phyloP scores from a whole-genome alignment of 345 rosid genomes.

The Rhodamnia rubescens region DNA sequence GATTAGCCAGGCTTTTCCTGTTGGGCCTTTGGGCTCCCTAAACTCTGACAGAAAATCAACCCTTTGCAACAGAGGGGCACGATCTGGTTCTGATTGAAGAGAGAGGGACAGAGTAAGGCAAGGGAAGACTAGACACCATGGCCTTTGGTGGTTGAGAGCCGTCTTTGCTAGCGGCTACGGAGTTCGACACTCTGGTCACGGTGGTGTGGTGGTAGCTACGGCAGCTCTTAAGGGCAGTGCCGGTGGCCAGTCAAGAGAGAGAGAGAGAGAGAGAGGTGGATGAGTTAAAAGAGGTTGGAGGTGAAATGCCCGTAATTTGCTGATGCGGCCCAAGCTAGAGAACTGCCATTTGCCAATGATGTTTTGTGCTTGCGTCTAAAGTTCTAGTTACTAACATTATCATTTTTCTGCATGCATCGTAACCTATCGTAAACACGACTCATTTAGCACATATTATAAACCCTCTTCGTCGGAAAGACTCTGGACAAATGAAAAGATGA shows the following conservation, averaged over 20 bases:
- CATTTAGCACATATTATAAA: not conserved
- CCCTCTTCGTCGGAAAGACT: not conserved
- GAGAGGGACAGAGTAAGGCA: not conserved
- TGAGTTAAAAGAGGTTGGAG: not conserved
- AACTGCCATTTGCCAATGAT: not conserved
- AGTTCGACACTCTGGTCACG: not conserved
- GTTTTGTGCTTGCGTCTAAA: not conserved
- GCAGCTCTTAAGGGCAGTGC: no score
- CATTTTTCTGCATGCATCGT: not conserved
- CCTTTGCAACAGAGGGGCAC: not conserved
- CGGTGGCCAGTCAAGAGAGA: not conserved
- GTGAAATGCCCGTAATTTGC: not conserved
- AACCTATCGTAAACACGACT: fast-evolving
- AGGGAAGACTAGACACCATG: not conserved
- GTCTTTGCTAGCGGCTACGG: not conserved
- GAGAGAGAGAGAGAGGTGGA: not conserved
- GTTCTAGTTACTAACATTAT: not conserved
- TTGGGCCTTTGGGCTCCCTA: not conserved
- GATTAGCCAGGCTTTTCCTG: not conserved
- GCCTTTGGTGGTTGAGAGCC: not conserved
- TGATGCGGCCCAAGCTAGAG: not conserved
- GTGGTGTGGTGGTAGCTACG: not conserved
- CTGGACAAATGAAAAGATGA: not conserved
- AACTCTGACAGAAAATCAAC: not conserved
- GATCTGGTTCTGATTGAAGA: not conserved